Percentiles rank a stretch among this genome's conserved stretches.
These are phyloP conservation scores for Echinosophora koreensis DNA, from an alignment of 306 rosid genomes.

Conservation along the genomic window DNA sequence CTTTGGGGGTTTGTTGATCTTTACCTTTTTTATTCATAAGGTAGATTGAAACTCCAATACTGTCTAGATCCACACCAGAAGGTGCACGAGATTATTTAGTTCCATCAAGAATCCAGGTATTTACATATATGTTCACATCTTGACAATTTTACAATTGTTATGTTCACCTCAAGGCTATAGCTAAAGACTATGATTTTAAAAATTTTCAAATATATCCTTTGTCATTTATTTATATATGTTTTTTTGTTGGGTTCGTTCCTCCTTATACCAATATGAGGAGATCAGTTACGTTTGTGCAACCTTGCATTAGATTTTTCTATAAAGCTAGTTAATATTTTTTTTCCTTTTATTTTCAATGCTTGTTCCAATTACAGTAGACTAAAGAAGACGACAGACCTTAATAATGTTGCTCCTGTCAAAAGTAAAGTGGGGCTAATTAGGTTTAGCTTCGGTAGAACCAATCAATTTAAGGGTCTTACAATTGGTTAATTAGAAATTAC, in stretches of 20 bases:
- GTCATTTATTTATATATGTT: not conserved
- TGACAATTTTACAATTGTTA: conserved; percentile 13
- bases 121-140: conserved; percentile 40
- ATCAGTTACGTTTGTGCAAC: conserved; percentile 1
- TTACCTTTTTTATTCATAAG: conserved; percentile 72
- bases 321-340: not conserved
- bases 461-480: not conserved
- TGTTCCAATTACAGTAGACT: conserved; percentile 17
- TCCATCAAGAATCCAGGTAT: conserved; percentile 98
- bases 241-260: conserved; percentile 11
- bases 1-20: conserved; percentile 51
- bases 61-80: conserved; percentile 96
- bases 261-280: not conserved
- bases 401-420: conserved; percentile 25
- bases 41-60: conserved; percentile 99
- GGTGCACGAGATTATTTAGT: conserved; percentile 99
- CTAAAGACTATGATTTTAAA: conserved; percentile 14
- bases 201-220: not conserved
- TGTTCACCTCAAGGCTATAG: conserved; percentile 17
- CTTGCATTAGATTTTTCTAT: conserved; percentile 27
- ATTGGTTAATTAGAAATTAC: conserved; percentile 8
- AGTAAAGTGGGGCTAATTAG: not conserved
- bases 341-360: not conserved
- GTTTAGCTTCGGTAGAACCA: conserved; percentile 14
- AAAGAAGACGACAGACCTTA: conserved; percentile 29